These are phyloP conservation scores for Furcasterigmium sp. DNA, from an alignment of 2,329 filamentous ascomycete genomes.

Conservation along the genomic window DNA sequence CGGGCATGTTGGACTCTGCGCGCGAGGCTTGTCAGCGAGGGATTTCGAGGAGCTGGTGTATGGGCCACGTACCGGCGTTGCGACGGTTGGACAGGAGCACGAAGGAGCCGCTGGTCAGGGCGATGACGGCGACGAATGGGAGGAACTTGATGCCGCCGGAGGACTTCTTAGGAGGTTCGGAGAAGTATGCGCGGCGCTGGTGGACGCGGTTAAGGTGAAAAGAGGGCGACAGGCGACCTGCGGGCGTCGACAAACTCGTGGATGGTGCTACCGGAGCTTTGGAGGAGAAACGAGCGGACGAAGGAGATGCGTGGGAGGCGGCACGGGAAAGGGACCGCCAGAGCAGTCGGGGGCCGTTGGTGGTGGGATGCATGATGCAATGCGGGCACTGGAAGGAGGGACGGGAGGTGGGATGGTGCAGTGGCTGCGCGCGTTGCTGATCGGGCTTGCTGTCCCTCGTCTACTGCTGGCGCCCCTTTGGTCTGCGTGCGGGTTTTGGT, in stretches of 20 bases:
- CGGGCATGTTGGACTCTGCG: constrained; percentile 27
- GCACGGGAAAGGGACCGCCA: background rate
- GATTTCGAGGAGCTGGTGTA: background rate
- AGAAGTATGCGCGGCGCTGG: constrained; percentile 34
- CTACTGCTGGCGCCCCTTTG: no score
- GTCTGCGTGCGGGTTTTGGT: background rate
- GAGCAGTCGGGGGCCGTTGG: background rate
- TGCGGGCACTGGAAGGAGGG: background rate
- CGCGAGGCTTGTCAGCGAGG: constrained; percentile 6
- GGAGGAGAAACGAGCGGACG: background rate
- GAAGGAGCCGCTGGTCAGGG: constrained; percentile 42
- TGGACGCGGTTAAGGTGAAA: constrained; percentile 1
- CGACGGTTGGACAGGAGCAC: constrained; percentile 43
- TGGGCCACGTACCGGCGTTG: background rate
- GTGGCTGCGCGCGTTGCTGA: background rate
- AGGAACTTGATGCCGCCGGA: constrained; percentile 47
- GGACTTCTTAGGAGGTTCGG: constrained; percentile 28
- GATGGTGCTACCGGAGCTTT: background rate
- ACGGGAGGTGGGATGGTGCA: background rate
- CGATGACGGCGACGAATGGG: constrained; percentile 49
- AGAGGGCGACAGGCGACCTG: background rate
- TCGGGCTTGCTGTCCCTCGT: background rate
- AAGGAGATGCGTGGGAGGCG: background rate
- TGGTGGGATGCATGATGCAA: background rate
- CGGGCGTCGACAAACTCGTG: background rate